Conservation (phyloP, 2,329 filamentous ascomycete genomes). For the Orbilia blumenaviensis region DNA sequence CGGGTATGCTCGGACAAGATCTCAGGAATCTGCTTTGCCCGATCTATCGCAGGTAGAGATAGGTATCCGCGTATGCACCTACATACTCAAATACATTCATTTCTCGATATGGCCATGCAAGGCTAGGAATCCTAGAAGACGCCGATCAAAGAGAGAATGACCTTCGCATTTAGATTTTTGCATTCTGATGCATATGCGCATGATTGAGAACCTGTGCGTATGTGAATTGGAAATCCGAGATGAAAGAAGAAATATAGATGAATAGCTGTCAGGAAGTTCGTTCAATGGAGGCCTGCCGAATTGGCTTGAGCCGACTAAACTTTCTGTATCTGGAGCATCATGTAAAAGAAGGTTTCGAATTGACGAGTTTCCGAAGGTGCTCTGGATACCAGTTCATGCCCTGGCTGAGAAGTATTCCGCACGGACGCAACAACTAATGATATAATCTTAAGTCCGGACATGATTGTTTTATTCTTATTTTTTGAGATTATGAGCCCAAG, state of each 20-base stretch:
- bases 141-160: slow-evolving; percentile 19
- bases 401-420: neutral
- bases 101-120: slow-evolving; percentile 12
- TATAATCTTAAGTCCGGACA: slow-evolving; percentile 4
- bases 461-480: slow-evolving; percentile 1
- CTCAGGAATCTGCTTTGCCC: neutral
- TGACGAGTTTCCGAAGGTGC: neutral
- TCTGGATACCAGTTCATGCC: neutral
- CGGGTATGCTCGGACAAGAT: slow-evolving; percentile 28
- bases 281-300: neutral
- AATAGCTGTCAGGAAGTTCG: neutral
- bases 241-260: neutral
- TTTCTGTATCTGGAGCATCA: neutral
- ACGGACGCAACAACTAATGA: neutral
- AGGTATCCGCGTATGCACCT: slow-evolving; percentile 13
- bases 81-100: neutral
- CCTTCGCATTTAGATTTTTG: neutral
- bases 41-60: slow-evolving; percentile 24
- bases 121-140: slow-evolving; percentile 40
- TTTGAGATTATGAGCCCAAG: neutral
- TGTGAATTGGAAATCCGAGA: neutral
- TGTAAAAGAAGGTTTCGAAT: neutral
- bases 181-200: slow-evolving; percentile 14
- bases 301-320: neutral
- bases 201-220: slow-evolving; percentile 3